Conservation (phyloP, 169 alveolate species). For the Blepharisma undulans region DNA sequence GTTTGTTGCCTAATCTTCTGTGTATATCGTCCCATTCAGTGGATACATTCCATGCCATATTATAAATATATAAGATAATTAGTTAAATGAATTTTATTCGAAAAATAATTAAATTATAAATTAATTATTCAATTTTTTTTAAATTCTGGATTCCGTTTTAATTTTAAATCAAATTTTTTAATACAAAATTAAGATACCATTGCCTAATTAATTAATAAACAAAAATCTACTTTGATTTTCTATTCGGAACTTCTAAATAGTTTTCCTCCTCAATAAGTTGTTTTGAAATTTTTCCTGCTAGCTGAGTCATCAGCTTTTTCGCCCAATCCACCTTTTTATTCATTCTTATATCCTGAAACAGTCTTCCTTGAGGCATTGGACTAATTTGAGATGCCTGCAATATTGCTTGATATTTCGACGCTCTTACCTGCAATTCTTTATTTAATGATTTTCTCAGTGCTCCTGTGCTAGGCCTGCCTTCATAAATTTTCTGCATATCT, state of each 20-base stretch:
- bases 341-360: not conserved
- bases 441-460: not conserved
- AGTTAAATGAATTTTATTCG: too few relatives aligned
- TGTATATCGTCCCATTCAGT: conserved; percentile 70
- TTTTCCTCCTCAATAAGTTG: not conserved
- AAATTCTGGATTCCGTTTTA: too few relatives aligned
- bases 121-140: too few relatives aligned
- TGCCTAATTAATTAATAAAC: not conserved
- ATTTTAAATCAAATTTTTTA: too few relatives aligned
- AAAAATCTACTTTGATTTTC: not conserved
- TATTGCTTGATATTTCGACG: not conserved
- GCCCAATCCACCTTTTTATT: not conserved
- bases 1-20: conserved; percentile 54
- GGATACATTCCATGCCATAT: conserved; percentile 58
- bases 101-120: too few relatives aligned
- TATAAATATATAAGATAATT: too few relatives aligned
- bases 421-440: not conserved
- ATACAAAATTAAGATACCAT: not conserved
- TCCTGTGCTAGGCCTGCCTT: not conserved
- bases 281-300: not conserved
- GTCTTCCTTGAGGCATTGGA: conserved; percentile 1
- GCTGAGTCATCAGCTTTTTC: not conserved
- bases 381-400: not conserved
- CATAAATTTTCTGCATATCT: not conserved
- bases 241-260: not conserved